A percentile compares a stretch with the other conserved stretches of the same genome.
phyloP scores from a whole-genome alignment of 805 yeast species.

The Starmera caribaea region DNA sequence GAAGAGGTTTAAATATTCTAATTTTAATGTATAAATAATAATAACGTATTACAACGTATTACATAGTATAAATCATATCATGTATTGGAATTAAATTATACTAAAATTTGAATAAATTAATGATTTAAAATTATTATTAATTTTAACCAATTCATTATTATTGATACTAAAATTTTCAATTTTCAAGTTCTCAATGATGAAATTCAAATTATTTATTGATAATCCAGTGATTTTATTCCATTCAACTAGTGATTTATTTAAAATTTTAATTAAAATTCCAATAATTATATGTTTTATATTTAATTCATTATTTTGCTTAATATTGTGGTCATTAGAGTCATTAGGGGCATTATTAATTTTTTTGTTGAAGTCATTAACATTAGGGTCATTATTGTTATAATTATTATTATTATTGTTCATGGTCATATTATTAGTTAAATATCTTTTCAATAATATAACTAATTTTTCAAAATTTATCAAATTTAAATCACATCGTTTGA shows the following conservation, averaged over 20 bases:
- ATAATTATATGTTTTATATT: not conserved
- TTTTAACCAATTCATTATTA: not conserved
- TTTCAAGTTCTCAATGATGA: not conserved
- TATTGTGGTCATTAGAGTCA: not conserved
- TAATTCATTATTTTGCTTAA: not conserved
- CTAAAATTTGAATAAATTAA: conserved; percentile 1
- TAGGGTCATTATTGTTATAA: not conserved
- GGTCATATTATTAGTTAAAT: not conserved
- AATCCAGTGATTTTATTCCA: conserved; percentile 1
- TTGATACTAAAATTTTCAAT: not conserved
- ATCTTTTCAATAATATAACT: conserved; percentile 1
- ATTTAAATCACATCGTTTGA: not conserved
- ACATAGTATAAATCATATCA: no score
- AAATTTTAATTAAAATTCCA: not conserved
- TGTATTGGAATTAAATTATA: not conserved
- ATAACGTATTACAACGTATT: no score
- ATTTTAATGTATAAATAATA: no score
- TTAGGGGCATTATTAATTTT: not conserved
- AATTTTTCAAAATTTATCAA: conserved; percentile 1
- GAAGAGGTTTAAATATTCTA: no score
- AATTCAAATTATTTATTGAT: not conserved
- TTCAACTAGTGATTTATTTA: not conserved
- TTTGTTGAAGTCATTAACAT: no score
- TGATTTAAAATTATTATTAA: conserved; percentile 1
- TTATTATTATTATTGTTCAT: no score